Evolutionary conservation across 495 filamentous ascomycete genomes (phyloP).

Genomic region (Tuber magnatum): DNA sequence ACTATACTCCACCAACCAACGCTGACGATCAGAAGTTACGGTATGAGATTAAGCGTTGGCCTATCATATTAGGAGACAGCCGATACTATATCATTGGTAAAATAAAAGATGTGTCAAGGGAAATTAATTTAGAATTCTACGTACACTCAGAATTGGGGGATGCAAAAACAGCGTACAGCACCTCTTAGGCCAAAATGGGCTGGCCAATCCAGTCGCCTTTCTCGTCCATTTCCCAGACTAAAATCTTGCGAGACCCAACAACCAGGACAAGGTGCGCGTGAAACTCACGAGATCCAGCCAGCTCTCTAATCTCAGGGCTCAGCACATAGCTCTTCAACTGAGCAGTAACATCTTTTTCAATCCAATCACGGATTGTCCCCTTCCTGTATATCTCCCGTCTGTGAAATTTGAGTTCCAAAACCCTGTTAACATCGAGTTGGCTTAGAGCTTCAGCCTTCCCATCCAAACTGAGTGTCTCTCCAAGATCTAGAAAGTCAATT

Average conservation of each 20-base stretch:
- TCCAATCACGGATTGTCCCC: background rate
- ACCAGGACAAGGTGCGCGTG: background rate
- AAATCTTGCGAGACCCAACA: background rate
- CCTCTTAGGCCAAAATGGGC: background rate
- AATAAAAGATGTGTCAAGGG: too few relatives aligned
- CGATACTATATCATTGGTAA: too few relatives aligned
- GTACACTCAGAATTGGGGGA: too few relatives aligned
- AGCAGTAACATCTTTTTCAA: background rate
- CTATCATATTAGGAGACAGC: too few relatives aligned
- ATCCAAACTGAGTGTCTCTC: too few relatives aligned
- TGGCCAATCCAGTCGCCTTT: background rate
- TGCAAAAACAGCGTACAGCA: too few relatives aligned
- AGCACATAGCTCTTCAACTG: constrained; percentile 1
- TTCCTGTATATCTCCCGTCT: background rate
- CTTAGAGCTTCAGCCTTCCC: background rate
- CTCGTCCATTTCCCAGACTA: constrained; percentile 8
- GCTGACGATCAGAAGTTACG: too few relatives aligned
- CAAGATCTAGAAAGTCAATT: constrained; percentile 3
- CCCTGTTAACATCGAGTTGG: background rate
- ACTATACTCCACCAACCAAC: too few relatives aligned
- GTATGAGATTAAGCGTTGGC: too few relatives aligned
- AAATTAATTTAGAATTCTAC: too few relatives aligned
- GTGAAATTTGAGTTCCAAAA: constrained; percentile 6
- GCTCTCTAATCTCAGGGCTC: background rate
- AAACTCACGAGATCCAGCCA: background rate